Evolutionary conservation across 768 basidiomycete species (phyloP), one percentile per base, ranked within the genome.

Genomic region (Phanerochaete carnosa): DNA sequence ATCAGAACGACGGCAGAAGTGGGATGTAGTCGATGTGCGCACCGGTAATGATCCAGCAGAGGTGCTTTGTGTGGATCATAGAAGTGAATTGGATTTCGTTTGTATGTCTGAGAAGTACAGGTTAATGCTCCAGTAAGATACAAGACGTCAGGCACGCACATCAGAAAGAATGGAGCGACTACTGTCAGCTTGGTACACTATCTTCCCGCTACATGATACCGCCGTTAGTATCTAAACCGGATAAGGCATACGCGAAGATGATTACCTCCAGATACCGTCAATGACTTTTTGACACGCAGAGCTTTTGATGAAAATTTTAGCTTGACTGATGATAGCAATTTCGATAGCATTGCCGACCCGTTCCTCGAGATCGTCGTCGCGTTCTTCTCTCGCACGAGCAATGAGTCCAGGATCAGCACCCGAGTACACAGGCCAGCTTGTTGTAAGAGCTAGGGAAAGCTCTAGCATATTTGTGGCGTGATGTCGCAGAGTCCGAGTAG

Each of bases 61-160:
- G 95, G 93, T 0, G 95, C 95, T 70, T 87, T 92, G 69, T 94
- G 89, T 2, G 95, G 95, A 70, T 98, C 94, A 72, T 98, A 97
- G 66, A 96, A 90, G 71, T 95, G 92, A 33, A 97, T 83, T 12
- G 95, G 94, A 26, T 84, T 92, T 51, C 88, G 83, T 77, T 97
- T 97, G 74, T 98, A 98, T 28, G 92, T 95, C 94, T 95, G 63
- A 5, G 29, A 37, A 26, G 7, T 28, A 45, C 7, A 22, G 46
- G 58, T 8, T 22, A 30, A 25, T 62, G 7, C 55, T 37, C 57
- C 28, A 51, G 11, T 19, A 35, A 49, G 28, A 19, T 26, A 22
- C 43, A 25, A 19, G 45, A 51, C 57, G 22, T 29, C n/a, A 1
- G n/a, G 37, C 33, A 71, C 83, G 60, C 70, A 92, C 94, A 72